phyloP scores from a whole-genome alignment of 768 basidiomycete genomes.

The Lactifluus hygrophoroides region DNA sequence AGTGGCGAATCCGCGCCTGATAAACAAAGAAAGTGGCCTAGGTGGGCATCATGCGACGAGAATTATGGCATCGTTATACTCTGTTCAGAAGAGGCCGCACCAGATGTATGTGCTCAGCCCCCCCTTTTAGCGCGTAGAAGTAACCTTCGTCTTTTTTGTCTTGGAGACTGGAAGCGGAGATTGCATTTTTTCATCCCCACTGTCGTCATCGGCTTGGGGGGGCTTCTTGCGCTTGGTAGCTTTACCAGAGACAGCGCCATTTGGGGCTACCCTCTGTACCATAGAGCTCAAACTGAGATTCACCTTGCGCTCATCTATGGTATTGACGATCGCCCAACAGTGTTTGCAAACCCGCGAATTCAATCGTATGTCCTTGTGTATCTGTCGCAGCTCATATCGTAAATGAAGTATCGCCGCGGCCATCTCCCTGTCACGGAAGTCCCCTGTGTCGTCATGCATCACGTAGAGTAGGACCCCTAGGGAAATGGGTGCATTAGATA shows the following conservation, averaged over 20 bases:
- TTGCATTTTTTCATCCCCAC: background rate
- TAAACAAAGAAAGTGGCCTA: background rate
- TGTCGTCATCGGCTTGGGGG: slow-evolving; percentile 27
- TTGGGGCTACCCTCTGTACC: background rate
- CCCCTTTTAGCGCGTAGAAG: background rate
- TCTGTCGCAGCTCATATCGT: slow-evolving; percentile 44
- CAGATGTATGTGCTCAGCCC: background rate
- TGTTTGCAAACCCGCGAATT: slow-evolving; percentile 47
- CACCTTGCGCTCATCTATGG: slow-evolving; percentile 26
- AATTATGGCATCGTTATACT: background rate
- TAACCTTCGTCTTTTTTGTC: slow-evolving; percentile 1
- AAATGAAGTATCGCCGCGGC: slow-evolving; percentile 51
- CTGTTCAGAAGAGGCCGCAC: background rate
- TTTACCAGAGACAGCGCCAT: slow-evolving; percentile 10
- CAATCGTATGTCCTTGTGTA: slow-evolving; percentile 56
- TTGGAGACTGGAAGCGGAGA: background rate
- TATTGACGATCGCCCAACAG: slow-evolving; percentile 50
- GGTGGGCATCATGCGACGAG: background rate
- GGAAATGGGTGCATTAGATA: background rate
- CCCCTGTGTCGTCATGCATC: slow-evolving; percentile 31
- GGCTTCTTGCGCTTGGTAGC: slow-evolving; percentile 28
- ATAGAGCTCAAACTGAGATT: slow-evolving; percentile 14
- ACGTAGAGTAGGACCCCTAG: slow-evolving; percentile 61
- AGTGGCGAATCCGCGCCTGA: no score
- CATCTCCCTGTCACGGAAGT: slow-evolving; percentile 34